These are phyloP conservation scores for Auriculariales sp. DNA, from an alignment of 768 basidiomycete species.

Conservation along the genomic window DNA sequence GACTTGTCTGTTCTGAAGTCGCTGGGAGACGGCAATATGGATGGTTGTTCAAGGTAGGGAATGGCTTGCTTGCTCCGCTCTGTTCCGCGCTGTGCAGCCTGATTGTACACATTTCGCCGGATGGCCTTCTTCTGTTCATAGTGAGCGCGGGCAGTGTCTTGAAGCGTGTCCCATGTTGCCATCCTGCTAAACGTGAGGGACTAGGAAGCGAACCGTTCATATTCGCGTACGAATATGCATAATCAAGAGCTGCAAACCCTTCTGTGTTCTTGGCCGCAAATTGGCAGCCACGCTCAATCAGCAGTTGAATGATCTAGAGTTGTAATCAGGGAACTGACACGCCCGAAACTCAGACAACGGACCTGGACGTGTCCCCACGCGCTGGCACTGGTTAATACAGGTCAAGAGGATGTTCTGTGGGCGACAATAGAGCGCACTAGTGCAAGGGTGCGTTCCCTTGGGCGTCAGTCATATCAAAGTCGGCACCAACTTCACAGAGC, in stretches of 20 bases:
- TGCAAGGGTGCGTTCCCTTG: slow-evolving; percentile 88
- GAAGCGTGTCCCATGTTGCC: slow-evolving; percentile 59
- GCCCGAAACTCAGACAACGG: slow-evolving; percentile 15
- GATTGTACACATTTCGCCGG: slow-evolving; percentile 54
- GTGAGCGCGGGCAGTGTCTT: slow-evolving; percentile 66
- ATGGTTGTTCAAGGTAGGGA: slow-evolving; percentile 28
- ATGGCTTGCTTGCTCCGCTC: slow-evolving; percentile 32
- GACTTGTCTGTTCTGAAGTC: slow-evolving; percentile 21
- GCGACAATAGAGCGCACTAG: slow-evolving; percentile 47
- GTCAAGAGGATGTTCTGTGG: neutral
- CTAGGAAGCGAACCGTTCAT: too few relatives aligned
- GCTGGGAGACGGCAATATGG: slow-evolving; percentile 31
- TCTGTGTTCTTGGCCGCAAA: slow-evolving; percentile 75
- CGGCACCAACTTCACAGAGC: slow-evolving; percentile 82
- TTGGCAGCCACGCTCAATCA: slow-evolving; percentile 82
- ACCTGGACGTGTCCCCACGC: slow-evolving; percentile 78
- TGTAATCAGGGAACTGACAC: slow-evolving; percentile 8
- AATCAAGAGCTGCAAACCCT: slow-evolving; percentile 85
- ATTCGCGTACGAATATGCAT: slow-evolving; percentile 67
- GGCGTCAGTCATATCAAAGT: slow-evolving; percentile 79
- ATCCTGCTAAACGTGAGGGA: slow-evolving; percentile 34
- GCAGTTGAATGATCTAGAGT: slow-evolving; percentile 57
- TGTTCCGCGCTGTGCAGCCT: slow-evolving; percentile 51
- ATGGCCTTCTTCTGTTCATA: slow-evolving; percentile 70
- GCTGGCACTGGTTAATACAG: slow-evolving; percentile 44